Evolutionary conservation across 805 yeast genomes (phyloP), one percentile per base, ranked within the genome.

Genomic region (Zygosaccharomyces siamensis): DNA sequence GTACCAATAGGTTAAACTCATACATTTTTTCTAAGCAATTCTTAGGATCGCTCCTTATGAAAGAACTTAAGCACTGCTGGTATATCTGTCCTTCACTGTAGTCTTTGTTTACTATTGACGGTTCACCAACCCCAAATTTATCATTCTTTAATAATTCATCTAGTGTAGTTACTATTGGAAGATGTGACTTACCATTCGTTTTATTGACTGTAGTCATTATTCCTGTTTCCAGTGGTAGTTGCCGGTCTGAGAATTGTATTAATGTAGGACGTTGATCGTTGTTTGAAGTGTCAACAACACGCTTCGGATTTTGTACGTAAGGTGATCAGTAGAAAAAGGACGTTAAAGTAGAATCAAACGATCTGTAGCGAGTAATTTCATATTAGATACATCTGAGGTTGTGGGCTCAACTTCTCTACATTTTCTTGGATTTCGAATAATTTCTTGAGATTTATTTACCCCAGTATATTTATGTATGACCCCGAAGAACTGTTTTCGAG

Each of bases 101-200:
- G 5, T 27, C 39, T 21, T 21, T 20, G 11, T 14, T 20, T 6
- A 26, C 14, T 16, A 41, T 28, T 30, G 21, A 20, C 5, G 47
- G 10, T 14, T 41, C 20, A 18, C 41, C 43, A 7, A n/a, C 35
- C 21, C 45, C 44, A 24, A 60, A 52, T 28, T 51, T 49, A 18
- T 54, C 57, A 39, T 61, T 63, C 1, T 56, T 45, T 14, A 62
- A 47, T 27, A 64, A 45, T 6, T 56, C 57, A 45, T 60, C 55
- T 10, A 60, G 42, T 14, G 57, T 52, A 3, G 43, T 45, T 11
- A 26, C 39, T 20, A 30, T 37, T 8, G 46, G 33, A 5, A 27
- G 38, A 30, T 44, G 47, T 7, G 33, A 32, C 3, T 45, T 47
- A 21, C 50, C 53, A 46, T 50, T 48, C 4, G 41, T 20, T 35